A percentile compares a stretch with the other conserved stretches of the same genome.
Conservation (phyloP, 495 filamentous ascomycete genomes). For the Hyaloscypha finlandica region DNA sequence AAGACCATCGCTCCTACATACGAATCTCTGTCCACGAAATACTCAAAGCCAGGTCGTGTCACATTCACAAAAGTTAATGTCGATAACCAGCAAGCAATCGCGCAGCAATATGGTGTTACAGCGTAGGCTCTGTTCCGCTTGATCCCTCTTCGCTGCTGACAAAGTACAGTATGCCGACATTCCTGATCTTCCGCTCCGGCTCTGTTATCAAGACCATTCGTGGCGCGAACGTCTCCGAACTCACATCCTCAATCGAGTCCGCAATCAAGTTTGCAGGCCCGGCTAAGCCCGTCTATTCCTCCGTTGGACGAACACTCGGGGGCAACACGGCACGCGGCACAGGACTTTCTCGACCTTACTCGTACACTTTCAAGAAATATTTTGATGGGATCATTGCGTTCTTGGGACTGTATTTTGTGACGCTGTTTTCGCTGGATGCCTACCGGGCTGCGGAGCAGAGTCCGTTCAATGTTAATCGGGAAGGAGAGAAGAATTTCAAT, state of each 20-base stretch:
- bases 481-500: constrained; percentile 20
- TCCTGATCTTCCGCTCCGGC: constrained; percentile 78
- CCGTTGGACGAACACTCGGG: constrained; percentile 46
- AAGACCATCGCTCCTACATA: constrained; percentile 56
- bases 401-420: constrained; percentile 60
- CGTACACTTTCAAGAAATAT: constrained; percentile 40
- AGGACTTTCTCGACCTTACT: constrained; percentile 36
- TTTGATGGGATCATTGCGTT: constrained; percentile 53
- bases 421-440: constrained; percentile 55
- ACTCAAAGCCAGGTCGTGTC: constrained; percentile 45
- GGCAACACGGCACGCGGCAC: constrained; percentile 33
- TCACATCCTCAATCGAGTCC: constrained; percentile 75
- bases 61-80: constrained; percentile 56
- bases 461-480: constrained; percentile 58
- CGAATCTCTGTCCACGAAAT: constrained; percentile 45
- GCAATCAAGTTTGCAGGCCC: constrained; percentile 61
- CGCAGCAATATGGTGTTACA: constrained; percentile 45
- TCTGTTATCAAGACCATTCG: constrained; percentile 69
- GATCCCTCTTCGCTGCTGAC: constrained; percentile 3
- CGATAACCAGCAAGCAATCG: constrained; percentile 47
- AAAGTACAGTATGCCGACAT: constrained; percentile 66
- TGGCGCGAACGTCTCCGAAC: constrained; percentile 74
- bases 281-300: constrained; percentile 38
- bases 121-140: constrained; percentile 35
- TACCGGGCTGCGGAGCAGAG: constrained; percentile 65